Evolutionary conservation across 257 asterid genomes (phyloP), one percentile per base, ranked within the genome.

Genomic region (Rauvolfia tetraphylla): DNA sequence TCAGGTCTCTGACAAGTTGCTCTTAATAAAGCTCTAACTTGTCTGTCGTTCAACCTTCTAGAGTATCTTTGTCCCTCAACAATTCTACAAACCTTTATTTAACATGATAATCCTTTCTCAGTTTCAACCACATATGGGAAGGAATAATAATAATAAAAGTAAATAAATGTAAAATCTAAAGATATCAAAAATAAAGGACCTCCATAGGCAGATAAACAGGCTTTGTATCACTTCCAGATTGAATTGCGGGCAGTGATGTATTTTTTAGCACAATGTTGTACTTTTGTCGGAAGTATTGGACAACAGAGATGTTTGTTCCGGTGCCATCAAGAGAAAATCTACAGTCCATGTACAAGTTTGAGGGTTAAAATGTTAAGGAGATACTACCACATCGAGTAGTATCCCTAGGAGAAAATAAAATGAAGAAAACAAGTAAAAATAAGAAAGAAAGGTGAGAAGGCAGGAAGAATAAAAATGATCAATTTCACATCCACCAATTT

Each of bases 171-270:
- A 22, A 44, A 48, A 29, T 15, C n/a, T 34, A 51, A 13, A 3
- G 48, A 25, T 23, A 42, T 1, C 31, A 14, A 14, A 56, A 74
- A 27, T 22, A 69, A 14, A 59, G 74, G 23, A 92, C 98, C 98
- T 94, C 98, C 95, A 94, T 90, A 0, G 98, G 98, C 67, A 92
- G 78, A 86, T 84, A 88, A 0, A 75, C 77, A 0, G 97, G 93
- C 57, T 76, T 92, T 25, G 91, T 18, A 65, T 74, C 91, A 74
- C 72, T 89, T 13, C 98, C 98, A 22, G 86, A 79, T 74, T 84
- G 89, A 76, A 94, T n/a, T 2, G 96, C 95, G 29, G 96, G 97
- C 78, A 94, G 72, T 48, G 5, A 18, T 0, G 90, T 88, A 78
- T 73, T 76, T 23, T 22, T n/a, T 0, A 94, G 89, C 2, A 0